A percentile compares a stretch with the other conserved stretches of the same genome.
phyloP scores from a whole-genome alignment of 179 eudicot species.

The Beta lomatogona region DNA sequence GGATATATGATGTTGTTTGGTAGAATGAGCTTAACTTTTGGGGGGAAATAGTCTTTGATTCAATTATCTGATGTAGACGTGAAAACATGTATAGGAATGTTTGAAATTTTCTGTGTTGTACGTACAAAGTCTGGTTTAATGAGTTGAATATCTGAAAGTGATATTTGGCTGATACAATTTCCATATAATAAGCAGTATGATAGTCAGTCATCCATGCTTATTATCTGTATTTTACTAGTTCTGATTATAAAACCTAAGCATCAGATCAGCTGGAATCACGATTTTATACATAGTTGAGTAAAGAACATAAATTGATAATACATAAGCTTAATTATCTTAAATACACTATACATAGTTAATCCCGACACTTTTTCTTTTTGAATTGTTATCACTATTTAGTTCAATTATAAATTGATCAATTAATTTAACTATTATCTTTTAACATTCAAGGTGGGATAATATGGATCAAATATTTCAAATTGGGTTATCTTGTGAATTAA shows the following conservation, averaged over 20 bases:
- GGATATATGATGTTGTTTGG: background rate
- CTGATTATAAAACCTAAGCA: background rate
- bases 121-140: background rate
- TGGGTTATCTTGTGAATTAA: no score
- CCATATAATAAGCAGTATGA: background rate
- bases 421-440: no score
- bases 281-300: background rate
- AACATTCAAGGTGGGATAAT: no score
- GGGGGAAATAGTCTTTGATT: background rate
- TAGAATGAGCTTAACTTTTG: background rate
- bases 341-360: no score
- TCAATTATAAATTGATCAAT: no score
- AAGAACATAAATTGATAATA: no score
- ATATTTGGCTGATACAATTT: background rate
- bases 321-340: no score
- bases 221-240: background rate
- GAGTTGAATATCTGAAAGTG: background rate
- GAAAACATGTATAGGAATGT: background rate
- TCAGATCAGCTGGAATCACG: background rate
- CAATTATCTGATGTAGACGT: background rate
- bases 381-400: no score
- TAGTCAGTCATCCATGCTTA: background rate
- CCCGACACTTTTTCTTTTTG: no score
- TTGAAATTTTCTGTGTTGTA: background rate
- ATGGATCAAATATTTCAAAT: no score